Evolutionary conservation across 768 basidiomycete genomes (phyloP), one percentile per base, ranked within the genome.

Genomic region (Kwoniella dejecticola): DNA sequence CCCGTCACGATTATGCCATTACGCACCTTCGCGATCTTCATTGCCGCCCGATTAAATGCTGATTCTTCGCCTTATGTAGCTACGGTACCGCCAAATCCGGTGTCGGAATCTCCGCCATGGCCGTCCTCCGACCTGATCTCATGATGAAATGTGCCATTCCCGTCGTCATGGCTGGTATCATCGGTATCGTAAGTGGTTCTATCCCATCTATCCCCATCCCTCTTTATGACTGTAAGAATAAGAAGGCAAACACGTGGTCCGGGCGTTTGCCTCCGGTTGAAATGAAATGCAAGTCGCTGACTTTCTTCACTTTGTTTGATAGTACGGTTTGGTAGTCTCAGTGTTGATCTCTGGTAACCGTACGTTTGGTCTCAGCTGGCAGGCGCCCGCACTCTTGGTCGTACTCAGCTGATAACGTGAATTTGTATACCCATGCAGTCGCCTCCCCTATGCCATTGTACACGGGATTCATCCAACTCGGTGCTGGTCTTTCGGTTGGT

Each of bases 121-220:
- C 94, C 57, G 91, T 95, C 70, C 87, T 96, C 60, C 87, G 93
- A 66, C 95, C 94, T 52, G 94, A 95, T 83, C 83, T 79, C 57
- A 94, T 97, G 90, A 95, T 98, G 90, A 92, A 88, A 84, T 94
- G 89, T 85, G 88, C 89, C 67, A 87, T 98, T 53, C 94, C 94
- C 46, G 93, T 97, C 79, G 89, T 99, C 81, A 97, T 98, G 95
- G 95, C 95, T 84, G 95, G 95, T 92, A 98, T 98, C 83, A 96
- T 98, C 82, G 95, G 90, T 79, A 79, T 79, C 63, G 95, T 98
- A 70, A 68, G 91, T 87, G 10, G 3, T 7, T 19, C 21, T 21
- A 13, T 23, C 33, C 2, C 42, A 8, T 36, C 33, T n/a, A n/a
- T n/a, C n/a, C n/a, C n/a, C n/a, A n/a, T n/a, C n/a, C n/a, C n/a